Conservation (phyloP, 2,329 filamentous ascomycete genomes). For the Penicillium sclerotigenum region DNA sequence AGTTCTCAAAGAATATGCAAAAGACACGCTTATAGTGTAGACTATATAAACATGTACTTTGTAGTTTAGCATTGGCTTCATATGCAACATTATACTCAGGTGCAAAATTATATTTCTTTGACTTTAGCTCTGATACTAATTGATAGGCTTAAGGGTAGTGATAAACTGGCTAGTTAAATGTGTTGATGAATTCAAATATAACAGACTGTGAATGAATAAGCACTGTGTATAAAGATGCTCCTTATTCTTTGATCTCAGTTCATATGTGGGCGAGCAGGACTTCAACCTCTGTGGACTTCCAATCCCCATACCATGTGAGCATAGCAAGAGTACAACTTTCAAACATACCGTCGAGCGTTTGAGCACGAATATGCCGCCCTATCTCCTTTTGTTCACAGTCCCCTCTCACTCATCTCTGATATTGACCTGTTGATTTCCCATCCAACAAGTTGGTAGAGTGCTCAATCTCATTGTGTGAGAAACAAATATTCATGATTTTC, state of each 20-base stretch:
- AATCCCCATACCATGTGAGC: not conserved
- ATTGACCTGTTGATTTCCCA: not conserved
- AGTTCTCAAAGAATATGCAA: not conserved
- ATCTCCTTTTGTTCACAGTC: not conserved
- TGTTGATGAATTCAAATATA: no score
- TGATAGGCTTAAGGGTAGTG: no score
- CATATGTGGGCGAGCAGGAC: not conserved
- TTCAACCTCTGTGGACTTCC: not conserved
- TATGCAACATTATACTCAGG: not conserved
- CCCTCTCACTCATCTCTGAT: not conserved
- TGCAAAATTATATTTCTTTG: not conserved
- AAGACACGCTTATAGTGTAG: not conserved
- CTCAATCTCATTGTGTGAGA: constrained; percentile 23
- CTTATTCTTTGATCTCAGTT: not conserved
- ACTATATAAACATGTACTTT: not conserved
- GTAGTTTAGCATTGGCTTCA: not conserved
- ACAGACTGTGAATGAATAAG: no score
- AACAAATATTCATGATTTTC: constrained; percentile 20
- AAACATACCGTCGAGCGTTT: not conserved
- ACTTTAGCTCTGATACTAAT: not conserved
- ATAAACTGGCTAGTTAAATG: no score
- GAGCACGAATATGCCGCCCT: not conserved
- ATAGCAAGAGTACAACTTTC: not conserved
- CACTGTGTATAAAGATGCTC: no score
- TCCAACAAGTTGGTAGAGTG: not conserved